Evolutionary conservation across 495 filamentous ascomycete genomes (phyloP).

Genomic region (Xylaria intraflava): DNA sequence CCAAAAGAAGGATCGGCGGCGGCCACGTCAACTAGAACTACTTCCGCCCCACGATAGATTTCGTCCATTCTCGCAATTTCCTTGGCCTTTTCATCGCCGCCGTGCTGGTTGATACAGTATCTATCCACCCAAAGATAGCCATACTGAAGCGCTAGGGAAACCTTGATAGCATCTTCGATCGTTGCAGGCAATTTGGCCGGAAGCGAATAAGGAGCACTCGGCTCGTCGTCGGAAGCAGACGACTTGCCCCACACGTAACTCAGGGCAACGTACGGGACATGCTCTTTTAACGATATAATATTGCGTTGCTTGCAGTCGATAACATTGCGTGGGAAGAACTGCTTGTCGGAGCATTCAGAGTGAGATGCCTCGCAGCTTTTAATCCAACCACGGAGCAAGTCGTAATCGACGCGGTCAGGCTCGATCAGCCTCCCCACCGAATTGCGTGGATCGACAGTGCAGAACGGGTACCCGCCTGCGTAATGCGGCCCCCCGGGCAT

Average conservation of each 20-base stretch:
- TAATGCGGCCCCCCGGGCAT: no score
- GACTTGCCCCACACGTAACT: neutral
- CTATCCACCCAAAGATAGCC: constrained; percentile 27
- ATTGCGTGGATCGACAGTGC: no score
- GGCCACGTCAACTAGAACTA: constrained; percentile 22
- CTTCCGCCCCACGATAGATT: constrained; percentile 15
- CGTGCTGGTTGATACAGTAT: constrained; percentile 19
- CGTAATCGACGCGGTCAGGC: neutral
- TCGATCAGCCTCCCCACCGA: neutral
- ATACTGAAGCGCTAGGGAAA: constrained; percentile 10
- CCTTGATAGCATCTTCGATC: neutral
- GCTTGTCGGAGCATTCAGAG: neutral
- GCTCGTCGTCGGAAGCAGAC: neutral
- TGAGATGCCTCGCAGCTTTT: neutral
- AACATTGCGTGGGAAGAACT: neutral
- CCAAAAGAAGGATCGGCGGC: constrained; percentile 17
- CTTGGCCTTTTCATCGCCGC: constrained; percentile 7
- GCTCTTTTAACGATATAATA: neutral
- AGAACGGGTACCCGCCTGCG: no score
- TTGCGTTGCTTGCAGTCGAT: neutral
- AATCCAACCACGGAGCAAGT: neutral
- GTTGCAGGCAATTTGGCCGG: neutral
- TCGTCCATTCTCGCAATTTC: constrained; percentile 24
- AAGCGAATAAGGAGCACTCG: neutral
- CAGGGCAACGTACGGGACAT: neutral